phyloP scores from a whole-genome alignment of 306 rosid species.

The Lathyrus tuberosus region DNA sequence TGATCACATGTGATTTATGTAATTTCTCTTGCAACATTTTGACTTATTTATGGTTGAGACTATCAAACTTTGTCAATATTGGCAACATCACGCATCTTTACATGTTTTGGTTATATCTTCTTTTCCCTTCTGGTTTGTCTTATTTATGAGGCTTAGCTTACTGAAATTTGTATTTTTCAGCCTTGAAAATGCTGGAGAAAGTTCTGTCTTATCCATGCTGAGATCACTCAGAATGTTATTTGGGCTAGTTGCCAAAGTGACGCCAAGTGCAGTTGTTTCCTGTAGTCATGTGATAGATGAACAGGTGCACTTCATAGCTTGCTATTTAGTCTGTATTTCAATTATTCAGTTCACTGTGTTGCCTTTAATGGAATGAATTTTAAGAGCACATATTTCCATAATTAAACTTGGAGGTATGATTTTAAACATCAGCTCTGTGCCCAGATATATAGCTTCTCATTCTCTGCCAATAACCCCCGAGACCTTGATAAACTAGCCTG shows the following conservation, averaged over 20 bases:
- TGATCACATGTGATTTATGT: slow-evolving; percentile 17
- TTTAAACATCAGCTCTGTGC: neutral
- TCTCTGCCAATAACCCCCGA: slow-evolving; percentile 18
- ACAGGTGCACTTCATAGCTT: slow-evolving; percentile 56
- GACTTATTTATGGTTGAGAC: slow-evolving; percentile 26
- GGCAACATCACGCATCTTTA: slow-evolving; percentile 19
- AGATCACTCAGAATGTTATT: slow-evolving; percentile 77
- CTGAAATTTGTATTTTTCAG: slow-evolving; percentile 53
- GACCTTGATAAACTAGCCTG: slow-evolving; percentile 22
- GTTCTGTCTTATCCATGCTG: slow-evolving; percentile 80
- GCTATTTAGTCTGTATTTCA: slow-evolving; percentile 27
- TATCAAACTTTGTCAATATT: slow-evolving; percentile 13
- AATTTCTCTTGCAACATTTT: slow-evolving; percentile 22
- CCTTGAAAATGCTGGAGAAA: slow-evolving; percentile 96
- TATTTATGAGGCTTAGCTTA: slow-evolving; percentile 32
- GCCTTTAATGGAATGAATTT: slow-evolving; percentile 29
- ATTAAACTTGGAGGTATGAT: slow-evolving; percentile 23
- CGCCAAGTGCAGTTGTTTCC: slow-evolving; percentile 51
- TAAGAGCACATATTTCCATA: slow-evolving; percentile 15
- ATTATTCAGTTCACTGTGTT: slow-evolving; percentile 9
- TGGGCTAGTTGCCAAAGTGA: slow-evolving; percentile 61
- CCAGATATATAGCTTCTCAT: slow-evolving; percentile 15
- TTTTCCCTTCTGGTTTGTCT: slow-evolving; percentile 6
- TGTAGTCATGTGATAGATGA: slow-evolving; percentile 54
- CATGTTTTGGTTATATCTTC: slow-evolving; percentile 9